Evolutionary conservation across 495 filamentous ascomycete genomes (phyloP), one percentile per base, ranked within the genome.

Genomic region (Diplogelasinospora grovesii): DNA sequence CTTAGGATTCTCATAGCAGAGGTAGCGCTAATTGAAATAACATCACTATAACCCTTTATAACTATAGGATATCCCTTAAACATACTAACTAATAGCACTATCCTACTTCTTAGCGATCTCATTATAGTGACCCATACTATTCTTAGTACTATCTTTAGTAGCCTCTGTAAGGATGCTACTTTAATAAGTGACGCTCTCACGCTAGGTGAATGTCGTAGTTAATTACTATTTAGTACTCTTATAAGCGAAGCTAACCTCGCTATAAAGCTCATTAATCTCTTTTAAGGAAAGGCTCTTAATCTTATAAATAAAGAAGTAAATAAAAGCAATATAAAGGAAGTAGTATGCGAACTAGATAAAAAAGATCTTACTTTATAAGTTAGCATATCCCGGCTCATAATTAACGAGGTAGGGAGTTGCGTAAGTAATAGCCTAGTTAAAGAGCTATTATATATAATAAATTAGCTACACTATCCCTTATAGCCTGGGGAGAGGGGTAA

Each of bases 201-300:
- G 27, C 39, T 41, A 18, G 2, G 28, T 13, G 21, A 41, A 41
- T 3, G 27, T 32, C 8, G 9, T 33, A 1, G 27, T 36, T 4
- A 32, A 32, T 4, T 13, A 14, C 41, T 32, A 43, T 10, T n/a
- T 4, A 7, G 7, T 27, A 24, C 31, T 36, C 24, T 36, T 43
- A 16, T 32, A 19, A 10, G 41, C 41, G 7, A 11, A n/a, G 15
- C 18, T 29, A 32, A 33, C 29, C 8, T 83, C 81, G 11, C 63
- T 68, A 56, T 89, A 92, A 24, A 90, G 65, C 65, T 90, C 80
- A 56, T 90, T 85, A 22, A 90, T 75, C 61, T 89, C 75, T 57
- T 92, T 85, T n/a, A 89, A 72, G 1, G 77, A 79, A 7, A 86
- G 72, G 14, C 85, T 85, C 70, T 90, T 89, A 32, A 86, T 92